Evolutionary conservation across 2,329 filamentous ascomycete species (phyloP), one percentile per base, ranked within the genome.

Genomic region (Penicillium occitanis): DNA sequence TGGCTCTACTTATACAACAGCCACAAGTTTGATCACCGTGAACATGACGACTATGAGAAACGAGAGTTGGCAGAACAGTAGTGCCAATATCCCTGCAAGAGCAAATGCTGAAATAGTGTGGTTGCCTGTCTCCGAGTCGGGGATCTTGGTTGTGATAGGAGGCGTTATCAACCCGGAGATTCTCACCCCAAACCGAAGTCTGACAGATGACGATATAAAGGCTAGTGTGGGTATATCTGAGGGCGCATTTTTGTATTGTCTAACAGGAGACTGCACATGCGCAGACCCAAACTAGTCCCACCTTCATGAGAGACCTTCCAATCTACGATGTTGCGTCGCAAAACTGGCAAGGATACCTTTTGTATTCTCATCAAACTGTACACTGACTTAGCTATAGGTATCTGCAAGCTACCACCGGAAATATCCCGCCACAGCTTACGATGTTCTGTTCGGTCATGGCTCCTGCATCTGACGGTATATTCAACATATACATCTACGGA

Each of bases 51-150:
- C 71, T 0, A 85, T 88, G 73, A 68, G 77, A 4, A 46, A 72
- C 0, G 83, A 85, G 66, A 79, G 70, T 4, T 92, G 89, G 86
- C 76, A 71, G 6, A 91, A 91, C 69, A 69, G 61, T 1, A 85
- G 86, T 0, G 48, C 71, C 0, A 69, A 73, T 3, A 79, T 90
- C 6, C 75, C 79, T 4, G 84, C 84, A 0, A 84, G 90, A 17
- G 87, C 88, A 3, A 87, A 85, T 69, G 83, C 88, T 0, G 88
- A 90, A 66, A 79, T 90, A 1, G 87, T 90, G 0, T 92, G 90
- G 89, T 69, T 81, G 7, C 79, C 79, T 5, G 75, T 79, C 0
- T 76, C 77, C 0, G 70, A 75, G 1, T 71, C 71, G 1, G 79
- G 79, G 2, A 70, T 76, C 2, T 67, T 81, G 2, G 72, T 81